These are phyloP conservation scores for Arabis hirsuta DNA, from an alignment of 345 rosid species.

Conservation along the genomic window DNA sequence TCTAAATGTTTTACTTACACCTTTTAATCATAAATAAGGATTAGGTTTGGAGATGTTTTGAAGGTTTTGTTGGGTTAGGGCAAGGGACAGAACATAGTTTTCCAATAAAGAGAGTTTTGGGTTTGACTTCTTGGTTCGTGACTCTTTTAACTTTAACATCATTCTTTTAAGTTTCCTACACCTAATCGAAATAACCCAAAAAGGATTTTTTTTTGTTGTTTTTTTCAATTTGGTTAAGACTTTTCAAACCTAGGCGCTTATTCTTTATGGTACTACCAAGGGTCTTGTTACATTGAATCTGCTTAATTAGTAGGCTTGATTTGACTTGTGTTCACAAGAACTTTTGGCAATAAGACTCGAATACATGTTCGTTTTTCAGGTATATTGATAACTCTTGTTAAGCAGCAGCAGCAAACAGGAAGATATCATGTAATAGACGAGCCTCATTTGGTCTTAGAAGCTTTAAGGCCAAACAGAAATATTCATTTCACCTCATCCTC, in stretches of 20 bases:
- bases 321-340: constrained; percentile 17
- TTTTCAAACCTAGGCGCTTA: neutral
- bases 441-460: constrained; percentile 64
- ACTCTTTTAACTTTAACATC: neutral
- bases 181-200: neutral
- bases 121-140: neutral
- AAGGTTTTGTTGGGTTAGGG: neutral
- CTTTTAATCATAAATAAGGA: neutral
- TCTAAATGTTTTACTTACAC: no score
- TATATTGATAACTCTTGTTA: constrained; percentile 67
- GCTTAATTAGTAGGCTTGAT: neutral
- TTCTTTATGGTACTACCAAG: neutral
- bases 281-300: neutral
- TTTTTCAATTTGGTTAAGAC: constrained; percentile 1
- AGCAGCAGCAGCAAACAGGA: constrained; percentile 62
- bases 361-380: constrained; percentile 50
- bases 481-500: constrained; percentile 48
- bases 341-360: constrained; percentile 8
- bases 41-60: neutral
- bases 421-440: constrained; percentile 23
- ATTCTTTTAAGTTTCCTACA: neutral
- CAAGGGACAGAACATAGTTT: neutral
- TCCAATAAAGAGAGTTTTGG: neutral
- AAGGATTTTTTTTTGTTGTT: neutral
- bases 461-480: constrained; percentile 51